These are phyloP conservation scores for Cyclotella choctawhatcheeana DNA, from an alignment of 108 stramenopile species.

Conservation along the genomic window DNA sequence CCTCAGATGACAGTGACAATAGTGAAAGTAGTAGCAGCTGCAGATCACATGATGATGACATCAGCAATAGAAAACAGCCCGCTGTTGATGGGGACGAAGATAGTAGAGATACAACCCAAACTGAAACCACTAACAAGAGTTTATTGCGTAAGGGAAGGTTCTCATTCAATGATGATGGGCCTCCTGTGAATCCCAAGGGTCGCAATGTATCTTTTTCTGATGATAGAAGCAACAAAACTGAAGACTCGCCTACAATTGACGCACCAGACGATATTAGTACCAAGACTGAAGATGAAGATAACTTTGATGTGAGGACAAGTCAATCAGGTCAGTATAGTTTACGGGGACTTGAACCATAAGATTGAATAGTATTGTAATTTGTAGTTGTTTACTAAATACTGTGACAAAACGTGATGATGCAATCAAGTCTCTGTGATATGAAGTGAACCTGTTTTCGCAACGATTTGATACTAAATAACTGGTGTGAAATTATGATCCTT, in stretches of 20 bases:
- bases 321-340: constrained; percentile 7
- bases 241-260: neutral
- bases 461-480: no score
- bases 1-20: neutral
- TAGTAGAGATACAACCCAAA: constrained; percentile 4
- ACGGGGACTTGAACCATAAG: constrained; percentile 17
- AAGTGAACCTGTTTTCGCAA: no score
- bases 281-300: constrained; percentile 16
- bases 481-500: no score
- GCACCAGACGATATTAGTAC: neutral
- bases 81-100: constrained; percentile 7
- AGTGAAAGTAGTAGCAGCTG: neutral
- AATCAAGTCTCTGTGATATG: no score
- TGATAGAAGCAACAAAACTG: neutral
- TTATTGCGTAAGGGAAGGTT: constrained; percentile 11
- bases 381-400: no score
- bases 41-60: no score
- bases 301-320: constrained; percentile 13
- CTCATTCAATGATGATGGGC: constrained; percentile 7
- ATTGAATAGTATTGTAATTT: neutral
- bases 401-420: no score
- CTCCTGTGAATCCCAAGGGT: neutral
- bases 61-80: neutral
- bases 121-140: neutral
- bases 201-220: constrained; percentile 27